These are phyloP conservation scores for Scenedesmus sp. DNA, from an alignment of 163 green algal genomes.

Conservation along the genomic window DNA sequence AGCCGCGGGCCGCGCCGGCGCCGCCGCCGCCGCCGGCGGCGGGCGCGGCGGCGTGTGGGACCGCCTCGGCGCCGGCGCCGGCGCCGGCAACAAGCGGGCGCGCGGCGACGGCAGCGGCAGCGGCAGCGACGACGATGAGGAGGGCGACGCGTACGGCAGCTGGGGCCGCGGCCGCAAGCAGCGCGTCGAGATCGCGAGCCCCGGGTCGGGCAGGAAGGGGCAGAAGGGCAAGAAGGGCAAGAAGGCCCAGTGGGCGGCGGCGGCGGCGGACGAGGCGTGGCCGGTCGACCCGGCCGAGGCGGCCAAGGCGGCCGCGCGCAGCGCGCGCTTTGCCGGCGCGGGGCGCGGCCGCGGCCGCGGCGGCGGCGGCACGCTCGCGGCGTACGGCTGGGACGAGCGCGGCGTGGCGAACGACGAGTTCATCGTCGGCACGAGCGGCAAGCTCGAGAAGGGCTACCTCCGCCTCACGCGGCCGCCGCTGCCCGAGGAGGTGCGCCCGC, in stretches of 20 bases:
- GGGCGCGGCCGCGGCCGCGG: not conserved
- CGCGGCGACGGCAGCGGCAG: not conserved
- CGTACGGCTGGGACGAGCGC: slow-evolving; percentile 41
- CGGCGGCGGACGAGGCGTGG: not conserved
- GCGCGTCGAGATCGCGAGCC: no score
- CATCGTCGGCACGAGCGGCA: slow-evolving; percentile 68
- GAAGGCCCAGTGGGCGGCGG: slow-evolving; percentile 5
- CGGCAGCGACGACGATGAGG: not conserved
- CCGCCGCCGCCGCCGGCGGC: not conserved
- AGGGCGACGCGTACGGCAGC: not conserved
- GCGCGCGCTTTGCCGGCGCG: slow-evolving; percentile 57
- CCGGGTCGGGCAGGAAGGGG: slow-evolving; percentile 13
- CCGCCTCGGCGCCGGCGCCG: not conserved
- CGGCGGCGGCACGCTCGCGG: slow-evolving; percentile 5
- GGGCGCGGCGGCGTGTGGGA: not conserved
- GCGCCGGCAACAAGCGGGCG: slow-evolving; percentile 8
- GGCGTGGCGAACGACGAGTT: not conserved
- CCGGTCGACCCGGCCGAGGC: slow-evolving; percentile 19
- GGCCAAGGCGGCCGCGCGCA: slow-evolving; percentile 44
- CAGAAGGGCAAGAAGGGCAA: slow-evolving; percentile 27
- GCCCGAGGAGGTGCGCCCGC: slow-evolving; percentile 76
- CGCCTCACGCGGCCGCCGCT: slow-evolving; percentile 82
- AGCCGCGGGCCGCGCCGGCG: not conserved
- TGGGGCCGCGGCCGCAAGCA: slow-evolving; percentile 42
- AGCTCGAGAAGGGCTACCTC: slow-evolving; percentile 93